Evolutionary conservation across 2,329 filamentous ascomycete species (phyloP).

Genomic region (Colletotrichum sp.): DNA sequence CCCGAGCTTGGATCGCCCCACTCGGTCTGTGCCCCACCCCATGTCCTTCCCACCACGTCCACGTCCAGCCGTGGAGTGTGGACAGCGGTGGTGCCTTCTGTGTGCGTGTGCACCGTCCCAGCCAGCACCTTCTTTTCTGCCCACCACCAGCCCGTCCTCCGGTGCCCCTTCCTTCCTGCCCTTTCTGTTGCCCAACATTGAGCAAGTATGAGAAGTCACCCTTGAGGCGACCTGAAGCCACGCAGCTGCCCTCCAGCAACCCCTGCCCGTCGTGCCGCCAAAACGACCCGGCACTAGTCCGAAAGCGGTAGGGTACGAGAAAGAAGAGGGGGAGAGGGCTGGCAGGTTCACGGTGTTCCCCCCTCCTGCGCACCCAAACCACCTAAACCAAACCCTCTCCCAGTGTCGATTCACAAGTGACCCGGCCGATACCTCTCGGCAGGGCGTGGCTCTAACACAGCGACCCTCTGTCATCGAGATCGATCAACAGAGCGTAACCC

Average conservation of each 20-base stretch:
- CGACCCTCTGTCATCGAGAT: constrained; percentile 24
- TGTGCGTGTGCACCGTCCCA: not conserved
- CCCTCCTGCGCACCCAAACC: not conserved
- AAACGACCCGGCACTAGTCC: not conserved
- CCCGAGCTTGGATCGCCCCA: constrained; percentile 3
- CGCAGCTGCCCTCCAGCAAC: not conserved
- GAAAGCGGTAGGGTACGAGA: not conserved
- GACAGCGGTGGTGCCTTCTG: not conserved
- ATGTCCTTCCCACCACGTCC: not conserved
- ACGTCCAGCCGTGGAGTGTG: not conserved
- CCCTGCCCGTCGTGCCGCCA: not conserved
- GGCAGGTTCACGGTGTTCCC: not conserved
- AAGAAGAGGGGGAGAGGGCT: not conserved
- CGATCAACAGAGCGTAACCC: constrained; percentile 24
- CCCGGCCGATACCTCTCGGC: not conserved
- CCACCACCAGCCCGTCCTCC: not conserved
- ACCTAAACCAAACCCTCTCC: not conserved
- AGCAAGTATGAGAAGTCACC: not conserved
- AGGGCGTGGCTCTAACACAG: not conserved
- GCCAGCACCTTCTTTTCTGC: not conserved
- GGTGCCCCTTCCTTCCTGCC: not conserved
- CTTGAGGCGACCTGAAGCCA: not conserved
- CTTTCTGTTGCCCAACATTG: not conserved
- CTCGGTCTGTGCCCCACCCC: not conserved
- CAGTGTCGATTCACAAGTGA: not conserved